Conservation (phyloP, 805 yeast species). For the Saccharomycopsis fodiens region DNA sequence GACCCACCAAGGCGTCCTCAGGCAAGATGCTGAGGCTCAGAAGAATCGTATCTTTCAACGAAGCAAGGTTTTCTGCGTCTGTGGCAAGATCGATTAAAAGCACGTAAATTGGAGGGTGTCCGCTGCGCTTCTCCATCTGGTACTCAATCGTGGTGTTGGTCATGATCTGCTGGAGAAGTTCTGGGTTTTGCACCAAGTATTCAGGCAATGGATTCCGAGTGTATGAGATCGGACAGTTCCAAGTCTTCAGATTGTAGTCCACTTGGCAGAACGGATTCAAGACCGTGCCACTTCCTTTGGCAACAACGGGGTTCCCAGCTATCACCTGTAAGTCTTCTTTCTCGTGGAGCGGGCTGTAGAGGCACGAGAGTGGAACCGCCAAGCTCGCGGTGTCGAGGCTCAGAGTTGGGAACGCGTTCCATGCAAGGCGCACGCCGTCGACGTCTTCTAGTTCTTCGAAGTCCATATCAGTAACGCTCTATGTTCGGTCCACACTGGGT, state of each 20-base stretch:
- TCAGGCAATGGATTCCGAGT: conserved; percentile 46
- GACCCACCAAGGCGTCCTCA: conserved; percentile 46
- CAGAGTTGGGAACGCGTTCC: conserved; percentile 64
- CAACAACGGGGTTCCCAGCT: conserved; percentile 39
- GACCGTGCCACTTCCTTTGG: conserved; percentile 38
- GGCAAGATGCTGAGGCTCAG: conserved; percentile 40
- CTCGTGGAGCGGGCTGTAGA: conserved; percentile 49
- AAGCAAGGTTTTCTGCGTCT: conserved; percentile 36
- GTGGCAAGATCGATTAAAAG: conserved; percentile 16
- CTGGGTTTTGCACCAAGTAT: conserved; percentile 34
- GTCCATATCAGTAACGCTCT: conserved; percentile 31
- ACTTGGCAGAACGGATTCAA: conserved; percentile 50
- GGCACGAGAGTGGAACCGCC: conserved; percentile 52
- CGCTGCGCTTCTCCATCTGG: conserved; percentile 24
- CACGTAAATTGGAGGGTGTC: conserved; percentile 17
- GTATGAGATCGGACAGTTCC: conserved; percentile 51
- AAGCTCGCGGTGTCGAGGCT: conserved; percentile 49
- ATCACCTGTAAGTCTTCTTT: conserved; percentile 48
- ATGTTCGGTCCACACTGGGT: too few relatives aligned
- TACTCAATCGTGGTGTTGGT: conserved; percentile 29
- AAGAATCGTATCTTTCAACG: conserved; percentile 44
- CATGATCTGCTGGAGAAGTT: conserved; percentile 28
- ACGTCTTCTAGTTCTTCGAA: conserved; percentile 53
- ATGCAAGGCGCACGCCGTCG: conserved; percentile 65
- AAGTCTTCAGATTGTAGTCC: conserved; percentile 42